Evolutionary conservation across 495 filamentous ascomycete genomes (phyloP).

Genomic region (Aspergillus bertholletiae): DNA sequence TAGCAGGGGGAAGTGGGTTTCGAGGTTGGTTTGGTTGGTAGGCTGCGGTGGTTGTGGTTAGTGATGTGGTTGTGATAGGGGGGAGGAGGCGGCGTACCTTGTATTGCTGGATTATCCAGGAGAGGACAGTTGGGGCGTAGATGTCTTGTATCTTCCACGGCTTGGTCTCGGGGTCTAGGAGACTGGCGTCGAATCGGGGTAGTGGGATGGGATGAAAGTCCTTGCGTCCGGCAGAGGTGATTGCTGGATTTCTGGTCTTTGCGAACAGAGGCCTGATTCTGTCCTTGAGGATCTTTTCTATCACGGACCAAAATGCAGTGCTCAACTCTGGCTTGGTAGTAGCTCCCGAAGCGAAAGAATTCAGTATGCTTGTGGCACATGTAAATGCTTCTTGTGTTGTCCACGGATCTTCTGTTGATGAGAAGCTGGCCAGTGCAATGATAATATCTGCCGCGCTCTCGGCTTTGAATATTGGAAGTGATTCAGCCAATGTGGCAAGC

Average conservation of each 20-base stretch:
- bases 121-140: conserved; percentile 59
- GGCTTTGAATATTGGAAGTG: conserved; percentile 18
- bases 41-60: conserved; percentile 18
- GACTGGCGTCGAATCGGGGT: conserved; percentile 40
- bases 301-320: conserved; percentile 38
- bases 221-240: conserved; percentile 61
- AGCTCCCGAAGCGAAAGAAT: conserved; percentile 20
- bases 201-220: conserved; percentile 47
- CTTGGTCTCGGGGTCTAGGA: conserved; percentile 49
- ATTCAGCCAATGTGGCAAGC: conserved; percentile 16
- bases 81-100: conserved; percentile 17
- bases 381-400: conserved; percentile 30
- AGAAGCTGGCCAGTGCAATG: conserved; percentile 44
- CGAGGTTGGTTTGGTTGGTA: conserved; percentile 27
- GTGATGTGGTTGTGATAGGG: background rate
- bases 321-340: conserved; percentile 4
- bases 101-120: conserved; percentile 58
- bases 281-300: conserved; percentile 51
- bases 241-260: conserved; percentile 56
- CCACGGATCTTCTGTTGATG: conserved; percentile 52
- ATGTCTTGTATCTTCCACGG: conserved; percentile 71
- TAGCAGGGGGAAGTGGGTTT: conserved; percentile 69
- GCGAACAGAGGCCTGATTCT: conserved; percentile 67
- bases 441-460: conserved; percentile 22
- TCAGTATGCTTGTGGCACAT: conserved; percentile 39